Conservation (phyloP, 2,329 filamentous ascomycete genomes). For the Verticillium isaacii region DNA sequence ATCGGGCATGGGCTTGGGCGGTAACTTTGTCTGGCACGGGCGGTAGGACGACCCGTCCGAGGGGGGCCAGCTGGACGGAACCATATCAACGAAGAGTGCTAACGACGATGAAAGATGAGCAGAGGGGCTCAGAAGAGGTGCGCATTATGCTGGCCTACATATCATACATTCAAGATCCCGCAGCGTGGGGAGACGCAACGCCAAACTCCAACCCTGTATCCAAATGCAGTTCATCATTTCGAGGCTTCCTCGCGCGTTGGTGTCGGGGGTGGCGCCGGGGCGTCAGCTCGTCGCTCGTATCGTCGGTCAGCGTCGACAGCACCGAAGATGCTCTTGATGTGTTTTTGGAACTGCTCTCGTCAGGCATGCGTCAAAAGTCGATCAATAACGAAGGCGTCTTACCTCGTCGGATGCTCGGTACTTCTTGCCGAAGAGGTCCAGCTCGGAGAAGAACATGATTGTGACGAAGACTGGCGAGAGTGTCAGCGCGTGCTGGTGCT, state of each 20-base stretch:
- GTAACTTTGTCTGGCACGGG: constrained; percentile 52
- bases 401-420: constrained; percentile 39
- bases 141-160: constrained; percentile 5
- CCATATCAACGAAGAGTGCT: not conserved
- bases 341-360: constrained; percentile 26
- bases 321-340: constrained; percentile 33
- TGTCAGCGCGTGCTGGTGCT: not conserved
- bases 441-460: constrained; percentile 33
- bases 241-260: constrained; percentile 15
- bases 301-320: constrained; percentile 34
- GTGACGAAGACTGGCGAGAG: not conserved
- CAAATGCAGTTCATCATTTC: not conserved
- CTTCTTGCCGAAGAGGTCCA: constrained; percentile 37
- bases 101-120: constrained; percentile 3
- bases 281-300: constrained; percentile 34
- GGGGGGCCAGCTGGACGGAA: not conserved
- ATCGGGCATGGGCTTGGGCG: constrained; percentile 49
- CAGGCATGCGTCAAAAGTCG: not conserved
- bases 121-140: not conserved
- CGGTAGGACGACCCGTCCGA: constrained; percentile 19
- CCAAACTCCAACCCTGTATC: constrained; percentile 11
- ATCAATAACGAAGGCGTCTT: not conserved
- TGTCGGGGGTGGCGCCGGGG: constrained; percentile 23
- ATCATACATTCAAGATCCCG: not conserved
- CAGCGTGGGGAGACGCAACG: constrained; percentile 7